Evolutionary conservation across 2,329 filamentous ascomycete species (phyloP).

Genomic region (Diplodia mutila): DNA sequence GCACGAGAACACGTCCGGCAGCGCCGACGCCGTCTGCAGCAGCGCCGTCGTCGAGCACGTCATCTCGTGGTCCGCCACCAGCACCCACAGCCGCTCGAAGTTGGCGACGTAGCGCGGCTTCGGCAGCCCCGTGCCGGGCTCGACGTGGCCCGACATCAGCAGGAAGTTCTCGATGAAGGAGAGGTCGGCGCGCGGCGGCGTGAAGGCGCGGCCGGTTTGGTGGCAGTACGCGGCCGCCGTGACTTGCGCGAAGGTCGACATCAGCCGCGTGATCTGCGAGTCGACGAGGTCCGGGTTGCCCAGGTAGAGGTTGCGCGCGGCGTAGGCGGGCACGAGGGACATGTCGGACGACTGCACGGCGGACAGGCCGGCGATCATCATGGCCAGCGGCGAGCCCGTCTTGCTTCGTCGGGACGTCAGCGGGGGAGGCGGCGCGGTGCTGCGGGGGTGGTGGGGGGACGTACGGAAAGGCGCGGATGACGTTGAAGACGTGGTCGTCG

Average conservation of each 20-base stretch:
- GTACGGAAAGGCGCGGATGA: slow-evolving; percentile 50
- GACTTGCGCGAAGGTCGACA: not conserved
- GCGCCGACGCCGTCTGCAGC: slow-evolving; percentile 59
- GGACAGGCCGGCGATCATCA: slow-evolving; percentile 46
- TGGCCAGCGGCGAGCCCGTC: slow-evolving; percentile 44
- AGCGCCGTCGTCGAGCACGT: slow-evolving; percentile 62
- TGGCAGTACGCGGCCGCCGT: slow-evolving; percentile 59
- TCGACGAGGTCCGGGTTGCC: slow-evolving; percentile 51
- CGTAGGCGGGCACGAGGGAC: slow-evolving; percentile 17
- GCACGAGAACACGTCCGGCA: slow-evolving; percentile 60
- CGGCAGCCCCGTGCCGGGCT: slow-evolving; percentile 52
- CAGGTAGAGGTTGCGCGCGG: slow-evolving; percentile 51
- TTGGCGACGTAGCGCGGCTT: slow-evolving; percentile 56
- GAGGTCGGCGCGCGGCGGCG: slow-evolving; percentile 47
- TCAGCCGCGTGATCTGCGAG: slow-evolving; percentile 54
- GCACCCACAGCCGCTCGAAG: slow-evolving; percentile 59
- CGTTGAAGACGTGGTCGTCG: slow-evolving; percentile 26
- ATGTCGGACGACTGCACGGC: slow-evolving; percentile 40
- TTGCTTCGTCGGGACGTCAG: no score
- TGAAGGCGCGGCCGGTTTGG: slow-evolving; percentile 57
- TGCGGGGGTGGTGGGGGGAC: not conserved
- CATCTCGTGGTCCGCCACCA: slow-evolving; percentile 64
- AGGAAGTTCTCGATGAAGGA: slow-evolving; percentile 60
- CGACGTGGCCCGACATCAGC: slow-evolving; percentile 58
- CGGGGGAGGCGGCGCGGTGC: not conserved